Percentiles rank a stretch among this genome's conserved stretches.
Conservation (phyloP, 2,329 filamentous ascomycete species). For the Cryphonectria japonica region DNA sequence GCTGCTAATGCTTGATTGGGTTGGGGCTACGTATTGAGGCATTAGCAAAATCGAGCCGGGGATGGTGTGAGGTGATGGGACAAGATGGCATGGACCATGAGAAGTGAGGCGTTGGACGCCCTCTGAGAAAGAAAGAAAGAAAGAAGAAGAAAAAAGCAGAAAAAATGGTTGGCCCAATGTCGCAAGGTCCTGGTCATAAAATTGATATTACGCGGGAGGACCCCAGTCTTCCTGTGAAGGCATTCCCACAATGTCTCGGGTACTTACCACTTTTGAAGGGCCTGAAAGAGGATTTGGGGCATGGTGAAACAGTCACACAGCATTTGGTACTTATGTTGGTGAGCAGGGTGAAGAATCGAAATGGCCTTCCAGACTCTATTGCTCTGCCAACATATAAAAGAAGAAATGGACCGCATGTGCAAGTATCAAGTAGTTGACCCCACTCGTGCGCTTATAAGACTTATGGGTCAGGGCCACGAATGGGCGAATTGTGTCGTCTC, state of each 20-base stretch:
- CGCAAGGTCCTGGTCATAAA: not conserved
- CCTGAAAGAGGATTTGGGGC: not conserved
- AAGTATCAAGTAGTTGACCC: not conserved
- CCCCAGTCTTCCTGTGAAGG: not conserved
- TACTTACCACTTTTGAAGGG: not conserved
- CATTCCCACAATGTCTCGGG: not conserved
- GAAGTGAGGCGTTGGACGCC: not conserved
- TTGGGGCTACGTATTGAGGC: constrained; percentile 25
- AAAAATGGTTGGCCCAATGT: not conserved
- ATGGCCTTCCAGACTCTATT: not conserved
- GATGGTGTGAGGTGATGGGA: not conserved
- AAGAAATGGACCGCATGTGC: not conserved
- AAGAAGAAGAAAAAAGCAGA: not conserved
- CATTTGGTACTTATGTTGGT: not conserved
- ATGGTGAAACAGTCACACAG: not conserved
- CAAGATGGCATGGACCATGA: not conserved
- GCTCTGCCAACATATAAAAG: not conserved
- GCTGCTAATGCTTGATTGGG: constrained; percentile 25
- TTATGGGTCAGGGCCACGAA: not conserved
- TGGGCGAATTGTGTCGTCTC: not conserved
- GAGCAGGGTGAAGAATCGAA: not conserved
- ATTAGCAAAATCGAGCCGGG: not conserved
- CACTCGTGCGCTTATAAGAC: not conserved
- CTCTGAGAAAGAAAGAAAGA: too few species aligned
- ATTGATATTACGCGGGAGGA: not conserved